Percentiles rank a stretch among this genome's conserved stretches.
These are phyloP conservation scores for Liquidambar formosana DNA, from an alignment of 164 flowering plant genomes.

Conservation along the genomic window DNA sequence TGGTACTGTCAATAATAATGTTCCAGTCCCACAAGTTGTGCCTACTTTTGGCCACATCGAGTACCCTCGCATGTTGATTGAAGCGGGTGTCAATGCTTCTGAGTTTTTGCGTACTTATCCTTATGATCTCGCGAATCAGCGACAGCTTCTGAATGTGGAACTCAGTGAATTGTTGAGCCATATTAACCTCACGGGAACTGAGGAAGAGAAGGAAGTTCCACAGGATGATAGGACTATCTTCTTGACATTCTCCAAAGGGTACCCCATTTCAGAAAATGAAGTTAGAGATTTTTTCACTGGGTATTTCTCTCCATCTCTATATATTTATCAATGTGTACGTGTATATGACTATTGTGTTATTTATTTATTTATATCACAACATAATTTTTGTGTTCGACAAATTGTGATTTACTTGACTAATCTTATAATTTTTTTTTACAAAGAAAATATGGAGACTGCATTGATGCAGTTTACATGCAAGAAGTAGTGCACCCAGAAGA, in stretches of 20 bases:
- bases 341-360: too few species aligned
- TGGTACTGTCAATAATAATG: too few species aligned
- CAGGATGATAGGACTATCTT: conserved; percentile 48
- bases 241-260: conserved; percentile 64
- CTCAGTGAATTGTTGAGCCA: conserved; percentile 7
- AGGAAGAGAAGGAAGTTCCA: conserved; percentile 12
- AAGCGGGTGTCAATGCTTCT: too few species aligned
- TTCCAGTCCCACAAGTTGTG: too few species aligned
- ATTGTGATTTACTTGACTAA: too few species aligned
- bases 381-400: too few species aligned
- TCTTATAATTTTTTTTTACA: conserved; percentile 10
- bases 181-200: neutral
- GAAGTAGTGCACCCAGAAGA: conserved; percentile 28
- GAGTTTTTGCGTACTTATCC: too few species aligned
- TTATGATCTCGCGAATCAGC: too few species aligned
- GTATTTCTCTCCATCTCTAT: conserved; percentile 13
- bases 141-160: neutral
- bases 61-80: too few species aligned
- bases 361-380: too few species aligned
- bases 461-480: conserved; percentile 49
- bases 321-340: too few species aligned
- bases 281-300: conserved; percentile 35
- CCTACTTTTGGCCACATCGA: too few species aligned
- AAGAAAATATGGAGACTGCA: conserved; percentile 43
- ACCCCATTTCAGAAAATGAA: conserved; percentile 45